phyloP scores from a whole-genome alignment of 768 basidiomycete species.

The Podaxis sp. region DNA sequence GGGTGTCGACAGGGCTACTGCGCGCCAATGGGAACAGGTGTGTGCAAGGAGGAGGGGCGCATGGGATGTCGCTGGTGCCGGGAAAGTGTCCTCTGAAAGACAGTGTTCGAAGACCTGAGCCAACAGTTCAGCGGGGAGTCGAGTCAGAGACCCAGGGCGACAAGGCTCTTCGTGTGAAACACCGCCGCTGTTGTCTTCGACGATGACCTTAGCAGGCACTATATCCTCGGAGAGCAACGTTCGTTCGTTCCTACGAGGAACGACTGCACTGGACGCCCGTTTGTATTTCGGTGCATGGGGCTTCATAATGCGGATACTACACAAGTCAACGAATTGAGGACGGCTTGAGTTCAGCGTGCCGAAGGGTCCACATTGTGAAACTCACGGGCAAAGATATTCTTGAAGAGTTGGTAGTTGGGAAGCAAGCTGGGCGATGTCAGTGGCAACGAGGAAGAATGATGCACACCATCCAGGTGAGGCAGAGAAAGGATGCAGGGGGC shows the following conservation, averaged over 20 bases:
- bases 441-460: background rate
- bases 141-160: constrained; percentile 16
- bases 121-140: constrained; percentile 30
- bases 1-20: constrained; percentile 24
- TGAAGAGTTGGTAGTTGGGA: background rate
- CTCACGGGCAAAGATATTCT: background rate
- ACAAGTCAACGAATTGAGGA: background rate
- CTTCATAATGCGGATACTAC: background rate
- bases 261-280: constrained; percentile 1
- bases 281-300: background rate
- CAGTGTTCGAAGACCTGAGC: constrained; percentile 28
- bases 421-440: background rate
- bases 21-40: constrained; percentile 27
- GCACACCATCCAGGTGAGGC: constrained; percentile 11
- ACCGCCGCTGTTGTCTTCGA: background rate
- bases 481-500: background rate
- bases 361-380: background rate
- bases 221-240: background rate
- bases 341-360: background rate
- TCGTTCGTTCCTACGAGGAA: background rate
- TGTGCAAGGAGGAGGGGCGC: constrained; percentile 29
- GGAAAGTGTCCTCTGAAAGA: constrained; percentile 25
- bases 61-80: constrained; percentile 21
- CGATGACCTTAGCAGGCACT: background rate
- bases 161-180: background rate